phyloP scores from a whole-genome alignment of 805 yeast genomes.

The Kodamaea restingae region DNA sequence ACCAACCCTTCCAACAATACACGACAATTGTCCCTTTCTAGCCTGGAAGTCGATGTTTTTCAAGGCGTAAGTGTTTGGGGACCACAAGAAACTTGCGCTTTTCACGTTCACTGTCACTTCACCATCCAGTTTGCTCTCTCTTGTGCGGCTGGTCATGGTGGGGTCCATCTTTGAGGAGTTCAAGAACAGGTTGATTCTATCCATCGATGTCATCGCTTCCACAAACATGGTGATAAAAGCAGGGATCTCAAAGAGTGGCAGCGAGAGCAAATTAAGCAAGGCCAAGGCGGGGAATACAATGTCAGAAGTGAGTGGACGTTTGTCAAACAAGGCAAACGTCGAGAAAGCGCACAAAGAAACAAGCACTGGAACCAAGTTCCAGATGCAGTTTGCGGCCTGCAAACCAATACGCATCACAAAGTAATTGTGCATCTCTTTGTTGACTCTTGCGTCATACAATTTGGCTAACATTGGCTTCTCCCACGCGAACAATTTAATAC shows the following conservation, averaged over 20 bases:
- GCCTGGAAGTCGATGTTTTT: slow-evolving; percentile 19
- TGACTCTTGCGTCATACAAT: slow-evolving; percentile 18
- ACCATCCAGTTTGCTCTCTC: background rate
- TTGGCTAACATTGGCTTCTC: slow-evolving; percentile 22
- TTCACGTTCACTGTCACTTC: slow-evolving; percentile 1
- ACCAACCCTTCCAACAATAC: slow-evolving; percentile 26
- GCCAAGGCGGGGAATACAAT: slow-evolving; percentile 28
- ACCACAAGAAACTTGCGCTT: slow-evolving; percentile 1
- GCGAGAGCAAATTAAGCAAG: slow-evolving; percentile 41
- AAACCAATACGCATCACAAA: slow-evolving; percentile 13
- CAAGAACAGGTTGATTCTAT: slow-evolving; percentile 49
- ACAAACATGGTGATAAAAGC: slow-evolving; percentile 50
- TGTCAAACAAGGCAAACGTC: slow-evolving; percentile 15
- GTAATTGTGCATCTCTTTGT: slow-evolving; percentile 17
- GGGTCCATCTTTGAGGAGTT: slow-evolving; percentile 13
- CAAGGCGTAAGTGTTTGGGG: slow-evolving; percentile 10
- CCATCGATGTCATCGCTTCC: slow-evolving; percentile 57
- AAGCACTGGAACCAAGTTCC: slow-evolving; percentile 24
- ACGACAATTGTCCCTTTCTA: slow-evolving; percentile 22
- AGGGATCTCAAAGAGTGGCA: slow-evolving; percentile 59
- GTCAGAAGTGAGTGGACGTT: slow-evolving; percentile 20
- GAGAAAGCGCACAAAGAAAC: slow-evolving; percentile 21
- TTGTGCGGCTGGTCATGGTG: background rate
- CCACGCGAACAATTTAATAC: slow-evolving; percentile 26
- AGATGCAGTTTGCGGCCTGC: slow-evolving; percentile 16